Evolutionary conservation across 768 basidiomycete genomes (phyloP), one percentile per base, ranked within the genome.

Genomic region (Epithele typhae): DNA sequence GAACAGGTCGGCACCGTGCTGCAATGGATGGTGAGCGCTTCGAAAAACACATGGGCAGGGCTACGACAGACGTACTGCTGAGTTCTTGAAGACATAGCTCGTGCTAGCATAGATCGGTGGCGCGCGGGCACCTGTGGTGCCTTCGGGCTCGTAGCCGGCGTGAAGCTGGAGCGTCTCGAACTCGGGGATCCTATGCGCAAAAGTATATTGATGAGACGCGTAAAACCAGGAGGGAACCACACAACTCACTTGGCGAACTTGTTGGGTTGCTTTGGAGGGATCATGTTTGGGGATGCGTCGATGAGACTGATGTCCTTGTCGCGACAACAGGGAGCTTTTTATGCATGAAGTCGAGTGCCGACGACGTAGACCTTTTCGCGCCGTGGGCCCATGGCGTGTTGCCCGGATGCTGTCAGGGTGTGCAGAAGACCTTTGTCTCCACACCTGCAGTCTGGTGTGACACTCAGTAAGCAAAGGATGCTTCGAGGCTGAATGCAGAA

Each of bases 111-210:
- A 89, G 59, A 92, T 87, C 0, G 89, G 89, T 0, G 80, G 77
- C 3, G 88, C 89, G 3, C 88, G 77, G 4, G 89, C 83, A 49
- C 83, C 80, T 0, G 83, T 87, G 3, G 80, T 61, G 1, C 77
- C 62, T 62, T 87, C 85, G 10, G 77, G 75, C 12, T 64, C 66
- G 52, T 88, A 82, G 2, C 89, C 89, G 18, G 80, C 89, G 59
- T 92, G 88, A 14, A 91, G 71, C 65, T 88, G 86, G 39, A 90
- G 70, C 3, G 87, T 90, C 56, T 90, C 87, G 55, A 89, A 88
- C 57, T 87, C 84, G 36, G 84, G 84, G 25, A 59, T 60, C 50
- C 72, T 73, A 12, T 4, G n/a, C 6, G n/a, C 37, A 24, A 32
- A 8, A 4, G n/a, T n/a, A n/a, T n/a, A n/a, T n/a, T n/a, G n/a